phyloP scores from a whole-genome alignment of 139 green algal species.

The Raphidocelis subcapitata region DNA sequence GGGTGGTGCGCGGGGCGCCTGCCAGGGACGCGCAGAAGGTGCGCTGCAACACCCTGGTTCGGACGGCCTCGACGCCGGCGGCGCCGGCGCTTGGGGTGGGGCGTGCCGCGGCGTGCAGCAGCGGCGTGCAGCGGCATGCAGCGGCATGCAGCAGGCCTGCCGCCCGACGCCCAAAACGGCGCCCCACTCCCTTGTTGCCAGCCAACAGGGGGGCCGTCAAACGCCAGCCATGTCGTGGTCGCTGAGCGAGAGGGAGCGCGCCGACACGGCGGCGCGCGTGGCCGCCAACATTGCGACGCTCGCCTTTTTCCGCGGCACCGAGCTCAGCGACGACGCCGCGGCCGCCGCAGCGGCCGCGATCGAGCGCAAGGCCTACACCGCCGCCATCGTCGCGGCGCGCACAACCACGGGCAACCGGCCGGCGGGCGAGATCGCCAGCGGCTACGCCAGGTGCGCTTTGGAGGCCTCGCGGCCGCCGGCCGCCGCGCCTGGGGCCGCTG shows the following conservation, averaged over 20 bases:
- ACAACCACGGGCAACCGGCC: slow-evolving; percentile 80
- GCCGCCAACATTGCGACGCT: slow-evolving; percentile 59
- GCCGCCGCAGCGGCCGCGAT: slow-evolving; percentile 40
- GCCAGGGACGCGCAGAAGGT: too few species aligned
- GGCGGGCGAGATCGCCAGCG: slow-evolving; percentile 34
- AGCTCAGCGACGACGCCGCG: slow-evolving; percentile 47
- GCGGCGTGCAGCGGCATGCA: too few species aligned
- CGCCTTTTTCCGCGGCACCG: slow-evolving; percentile 50
- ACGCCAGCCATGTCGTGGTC: slow-evolving; percentile 38
- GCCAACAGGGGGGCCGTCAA: too few species aligned
- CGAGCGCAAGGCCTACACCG: slow-evolving; percentile 83
- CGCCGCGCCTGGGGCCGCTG: not conserved
- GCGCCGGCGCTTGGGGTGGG: too few species aligned
- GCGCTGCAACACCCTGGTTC: too few species aligned
- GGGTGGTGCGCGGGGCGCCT: too few species aligned
- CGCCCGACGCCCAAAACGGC: too few species aligned
- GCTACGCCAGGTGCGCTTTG: slow-evolving; percentile 48
- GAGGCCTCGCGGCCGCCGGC: not conserved
- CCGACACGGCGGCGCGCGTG: slow-evolving; percentile 59
- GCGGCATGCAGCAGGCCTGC: too few species aligned
- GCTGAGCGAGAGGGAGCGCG: slow-evolving; percentile 51
- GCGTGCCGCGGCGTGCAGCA: too few species aligned
- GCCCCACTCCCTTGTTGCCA: too few species aligned
- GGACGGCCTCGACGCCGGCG: too few species aligned
- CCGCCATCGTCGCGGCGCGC: slow-evolving; percentile 68